Evolutionary conservation across 2,329 filamentous ascomycete genomes (phyloP).

Genomic region (Albophoma yamanashiensis): DNA sequence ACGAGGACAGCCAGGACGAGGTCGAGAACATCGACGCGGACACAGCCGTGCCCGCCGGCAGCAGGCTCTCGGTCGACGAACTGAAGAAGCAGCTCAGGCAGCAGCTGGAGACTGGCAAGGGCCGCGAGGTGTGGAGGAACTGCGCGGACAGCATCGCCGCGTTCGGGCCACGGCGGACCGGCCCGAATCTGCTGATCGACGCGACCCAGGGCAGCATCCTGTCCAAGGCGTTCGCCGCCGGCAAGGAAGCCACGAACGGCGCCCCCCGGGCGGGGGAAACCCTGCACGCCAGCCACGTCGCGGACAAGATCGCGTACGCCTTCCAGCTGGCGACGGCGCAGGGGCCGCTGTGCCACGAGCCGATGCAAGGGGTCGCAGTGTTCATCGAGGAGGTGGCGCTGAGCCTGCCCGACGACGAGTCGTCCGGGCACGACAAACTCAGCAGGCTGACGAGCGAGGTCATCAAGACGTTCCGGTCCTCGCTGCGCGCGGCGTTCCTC

Average conservation of each 20-base stretch:
- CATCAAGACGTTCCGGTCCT: slow-evolving; percentile 77
- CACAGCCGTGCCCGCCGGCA: slow-evolving; percentile 46
- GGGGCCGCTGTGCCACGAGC: slow-evolving; percentile 85
- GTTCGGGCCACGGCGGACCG: slow-evolving; percentile 77
- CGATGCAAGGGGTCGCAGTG: slow-evolving; percentile 85
- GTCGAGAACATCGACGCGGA: slow-evolving; percentile 38
- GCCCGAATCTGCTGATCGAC: slow-evolving; percentile 85
- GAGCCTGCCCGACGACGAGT: slow-evolving; percentile 39
- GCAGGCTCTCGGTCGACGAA: slow-evolving; percentile 59
- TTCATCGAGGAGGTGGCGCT: slow-evolving; percentile 73
- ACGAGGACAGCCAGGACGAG: slow-evolving; percentile 16
- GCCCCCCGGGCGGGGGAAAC: slow-evolving; percentile 33
- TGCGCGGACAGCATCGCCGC: slow-evolving; percentile 73
- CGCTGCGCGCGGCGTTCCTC: slow-evolving; percentile 76
- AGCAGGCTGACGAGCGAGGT: slow-evolving; percentile 85
- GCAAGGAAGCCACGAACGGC: slow-evolving; percentile 17
- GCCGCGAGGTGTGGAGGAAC: slow-evolving; percentile 63
- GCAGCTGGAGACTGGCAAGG: slow-evolving; percentile 61
- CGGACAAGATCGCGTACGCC: slow-evolving; percentile 84
- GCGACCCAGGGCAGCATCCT: slow-evolving; percentile 62
- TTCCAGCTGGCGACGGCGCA: slow-evolving; percentile 88
- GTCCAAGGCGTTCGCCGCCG: slow-evolving; percentile 52
- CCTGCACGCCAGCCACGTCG: slow-evolving; percentile 57
- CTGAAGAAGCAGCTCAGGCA: slow-evolving; percentile 63
- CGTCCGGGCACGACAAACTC: slow-evolving; percentile 53